These are phyloP conservation scores for Cyclostephanos tholiformis DNA, from an alignment of 108 stramenopile genomes.

Conservation along the genomic window DNA sequence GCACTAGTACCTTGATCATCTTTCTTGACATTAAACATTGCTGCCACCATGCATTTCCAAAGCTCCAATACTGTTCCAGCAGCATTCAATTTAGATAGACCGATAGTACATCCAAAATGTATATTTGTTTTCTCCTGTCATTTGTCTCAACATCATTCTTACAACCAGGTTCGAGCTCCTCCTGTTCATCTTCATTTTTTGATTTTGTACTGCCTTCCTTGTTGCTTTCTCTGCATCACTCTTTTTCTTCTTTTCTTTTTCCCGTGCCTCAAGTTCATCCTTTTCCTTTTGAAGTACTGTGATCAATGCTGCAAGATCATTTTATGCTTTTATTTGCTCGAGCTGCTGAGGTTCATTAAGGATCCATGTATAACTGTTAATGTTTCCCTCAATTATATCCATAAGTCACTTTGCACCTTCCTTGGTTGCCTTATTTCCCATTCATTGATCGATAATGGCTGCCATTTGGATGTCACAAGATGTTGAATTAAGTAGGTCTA, in stretches of 20 bases:
- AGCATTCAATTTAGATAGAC: constrained; percentile 3
- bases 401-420: constrained; percentile 15
- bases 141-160: constrained; percentile 9
- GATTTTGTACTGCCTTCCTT: constrained; percentile 16
- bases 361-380: constrained; percentile 20
- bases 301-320: constrained; percentile 30
- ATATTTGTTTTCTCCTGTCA: constrained; percentile 5
- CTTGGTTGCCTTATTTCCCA: constrained; percentile 13
- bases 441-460: constrained; percentile 25
- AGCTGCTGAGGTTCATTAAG: constrained; percentile 24
- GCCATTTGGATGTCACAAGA: constrained; percentile 16
- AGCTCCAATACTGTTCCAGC: not conserved
- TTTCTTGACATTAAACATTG: too few species aligned
- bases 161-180: constrained; percentile 14
- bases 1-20: too few species aligned
- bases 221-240: constrained; percentile 1
- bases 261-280: constrained; percentile 7
- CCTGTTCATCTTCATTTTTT: constrained; percentile 3
- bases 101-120: not conserved
- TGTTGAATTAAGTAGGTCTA: constrained; percentile 24
- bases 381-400: constrained; percentile 22
- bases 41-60: not conserved
- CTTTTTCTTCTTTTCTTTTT: constrained; percentile 8
- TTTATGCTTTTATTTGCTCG: not conserved
- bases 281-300: constrained; percentile 14